Evolutionary conservation across 2,329 filamentous ascomycete genomes (phyloP).

Genomic region (Aspergillus ochraceoroseus): DNA sequence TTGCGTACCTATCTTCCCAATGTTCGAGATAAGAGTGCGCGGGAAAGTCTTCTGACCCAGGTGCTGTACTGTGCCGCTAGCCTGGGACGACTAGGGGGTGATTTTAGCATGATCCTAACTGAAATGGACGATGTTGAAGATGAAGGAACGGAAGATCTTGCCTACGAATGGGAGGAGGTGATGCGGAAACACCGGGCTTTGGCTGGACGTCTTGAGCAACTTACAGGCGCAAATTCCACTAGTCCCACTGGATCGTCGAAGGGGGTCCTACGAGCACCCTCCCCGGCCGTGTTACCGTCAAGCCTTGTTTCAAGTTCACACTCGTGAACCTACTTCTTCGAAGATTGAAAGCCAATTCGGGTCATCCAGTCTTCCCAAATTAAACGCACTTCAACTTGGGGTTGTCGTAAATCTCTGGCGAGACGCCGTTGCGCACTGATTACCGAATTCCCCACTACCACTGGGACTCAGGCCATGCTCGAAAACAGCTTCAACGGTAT

Average conservation of each 20-base stretch:
- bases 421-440: too few species aligned
- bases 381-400: too few species aligned
- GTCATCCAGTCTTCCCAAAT: too few species aligned
- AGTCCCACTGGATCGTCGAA: constrained; percentile 17
- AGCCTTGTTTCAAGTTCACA: background rate
- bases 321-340: too few species aligned
- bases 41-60: constrained; percentile 86
- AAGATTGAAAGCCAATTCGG: too few species aligned
- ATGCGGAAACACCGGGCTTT: constrained; percentile 83
- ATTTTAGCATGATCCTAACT: constrained; percentile 86
- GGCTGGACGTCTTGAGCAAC: constrained; percentile 59
- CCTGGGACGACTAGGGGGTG: constrained; percentile 79
- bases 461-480: too few species aligned
- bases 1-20: constrained; percentile 72
- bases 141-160: constrained; percentile 47
- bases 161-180: constrained; percentile 72
- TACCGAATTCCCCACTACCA: too few species aligned
- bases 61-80: constrained; percentile 91
- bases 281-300: constrained; percentile 9
- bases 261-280: constrained; percentile 17
- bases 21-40: constrained; percentile 69
- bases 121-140: constrained; percentile 45
- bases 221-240: constrained; percentile 30
- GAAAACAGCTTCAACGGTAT: too few species aligned
- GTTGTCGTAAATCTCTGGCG: too few species aligned